These are phyloP conservation scores for Paecilomyces sp. DNA, from an alignment of 2,329 filamentous ascomycete genomes.

Conservation along the genomic window DNA sequence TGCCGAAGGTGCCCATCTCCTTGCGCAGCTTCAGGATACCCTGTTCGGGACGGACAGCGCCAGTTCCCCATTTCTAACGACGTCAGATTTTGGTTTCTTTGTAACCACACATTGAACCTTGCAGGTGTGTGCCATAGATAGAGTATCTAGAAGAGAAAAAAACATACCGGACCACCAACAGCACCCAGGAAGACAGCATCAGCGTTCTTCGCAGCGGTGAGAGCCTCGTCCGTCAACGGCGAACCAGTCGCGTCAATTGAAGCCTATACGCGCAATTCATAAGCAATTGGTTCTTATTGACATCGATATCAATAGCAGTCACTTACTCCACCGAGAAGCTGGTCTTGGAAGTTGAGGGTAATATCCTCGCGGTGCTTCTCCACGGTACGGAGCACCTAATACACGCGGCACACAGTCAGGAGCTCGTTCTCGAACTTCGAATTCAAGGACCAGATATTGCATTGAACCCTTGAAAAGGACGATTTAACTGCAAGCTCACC, in stretches of 20 bases:
- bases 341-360: conserved; percentile 84
- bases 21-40: conserved; percentile 86
- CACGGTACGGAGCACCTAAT: conserved; percentile 68
- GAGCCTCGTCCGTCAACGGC: conserved; percentile 75
- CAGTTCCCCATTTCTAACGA: conserved; percentile 77
- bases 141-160: not conserved
- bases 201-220: conserved; percentile 73
- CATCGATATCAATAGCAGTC: conserved; percentile 1
- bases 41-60: conserved; percentile 81
- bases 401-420: not conserved
- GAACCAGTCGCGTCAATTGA: conserved; percentile 78
- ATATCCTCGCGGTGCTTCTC: conserved; percentile 64
- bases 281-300: not conserved
- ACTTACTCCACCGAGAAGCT: conserved; percentile 85
- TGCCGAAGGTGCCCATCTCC: conserved; percentile 88
- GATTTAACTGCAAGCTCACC: conserved; percentile 41
- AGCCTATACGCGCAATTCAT: conserved; percentile 46
- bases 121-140: not conserved
- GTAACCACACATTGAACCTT: not conserved
- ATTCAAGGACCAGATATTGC: not conserved
- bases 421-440: not conserved
- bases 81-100: conserved; percentile 2
- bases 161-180: conserved; percentile 75
- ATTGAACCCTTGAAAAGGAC: not conserved
- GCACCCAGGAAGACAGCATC: conserved; percentile 88